Percentiles rank a stretch among this genome's conserved stretches.
Conservation (phyloP, 129 eudicot genomes). For the Arctium minus region DNA sequence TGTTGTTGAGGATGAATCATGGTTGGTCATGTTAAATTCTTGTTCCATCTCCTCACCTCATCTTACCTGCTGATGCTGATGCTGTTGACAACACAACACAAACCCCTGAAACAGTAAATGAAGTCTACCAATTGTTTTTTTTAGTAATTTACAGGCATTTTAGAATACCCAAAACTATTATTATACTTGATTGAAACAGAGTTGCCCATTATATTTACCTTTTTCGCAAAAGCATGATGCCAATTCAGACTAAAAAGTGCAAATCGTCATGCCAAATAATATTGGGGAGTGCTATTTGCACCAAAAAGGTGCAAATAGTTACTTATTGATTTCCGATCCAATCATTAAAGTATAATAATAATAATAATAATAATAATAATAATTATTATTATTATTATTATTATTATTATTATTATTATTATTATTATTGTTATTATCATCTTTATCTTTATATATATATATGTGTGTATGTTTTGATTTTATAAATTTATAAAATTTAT, state of each 20-base stretch:
- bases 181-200: not conserved
- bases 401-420: too few relatives aligned
- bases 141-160: not conserved
- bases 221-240: constrained; percentile 3
- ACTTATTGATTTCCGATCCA: too few relatives aligned
- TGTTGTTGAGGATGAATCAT: constrained; percentile 1
- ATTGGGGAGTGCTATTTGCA: too few relatives aligned
- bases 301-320: too few relatives aligned
- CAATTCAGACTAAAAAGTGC: not conserved
- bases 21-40: constrained; percentile 62
- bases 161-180: not conserved
- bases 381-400: too few relatives aligned
- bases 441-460: too few relatives aligned
- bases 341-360: too few relatives aligned
- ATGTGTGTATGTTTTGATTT: too few relatives aligned
- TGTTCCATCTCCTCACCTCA: constrained; percentile 59
- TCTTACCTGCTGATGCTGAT: constrained; percentile 30
- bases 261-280: too few relatives aligned
- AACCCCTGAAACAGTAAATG: constrained; percentile 46
- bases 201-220: not conserved
- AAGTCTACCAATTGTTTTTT: not conserved
- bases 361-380: too few relatives aligned
- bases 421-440: too few relatives aligned
- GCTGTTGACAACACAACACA: constrained; percentile 18
- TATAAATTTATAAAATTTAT: too few relatives aligned